Base-by-base conservation (phyloP, 331 rosid genomes). In the Stylosanthes scabra region DNA sequence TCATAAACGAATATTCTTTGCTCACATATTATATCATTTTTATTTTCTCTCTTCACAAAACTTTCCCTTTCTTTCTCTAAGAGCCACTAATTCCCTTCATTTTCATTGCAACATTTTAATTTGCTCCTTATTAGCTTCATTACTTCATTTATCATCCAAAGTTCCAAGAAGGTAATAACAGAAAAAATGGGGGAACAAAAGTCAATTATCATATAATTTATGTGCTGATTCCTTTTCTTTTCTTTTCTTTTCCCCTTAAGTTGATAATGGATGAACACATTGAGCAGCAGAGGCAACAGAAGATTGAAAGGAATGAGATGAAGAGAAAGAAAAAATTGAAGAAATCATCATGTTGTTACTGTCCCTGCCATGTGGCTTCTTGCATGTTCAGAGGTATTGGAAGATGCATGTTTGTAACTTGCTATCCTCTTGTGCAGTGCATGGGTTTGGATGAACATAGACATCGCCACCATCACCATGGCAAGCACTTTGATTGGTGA, bases 321-420 rank as follows among this genome's bases (percentile, higher is more conserved):
- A 74, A 74, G 72, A 80, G 72, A 31, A 71, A 83, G 86, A 78
- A 57, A 37, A 79, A 65, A 54, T 63, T 70, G 6, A 69, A 61
- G 68, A 68, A 6, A 34, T 34, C 71, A 41, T 69, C 71, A 41
- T 69, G 68, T 72, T 78, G 79, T 63, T 20, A 77, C 2, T 75
- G 83, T 31, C 85, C 91, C 8, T 60, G 80, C 68, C 63, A 71
- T 72, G 71, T 66, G 31, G 83, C 81, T 5, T 88, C 90, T 4
- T 61, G 74, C 42, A 51, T 89, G 66, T 81, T 79, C 46, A 80
- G 85, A 84, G 86, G 95, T 57, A 77, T 91, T 37, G 85, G 91
- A 72, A 85, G 95, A 66, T 91, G 92, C 61, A 68, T 87, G 83
- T 86, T 91, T 70, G 88, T 87, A 62, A 44, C 88, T n/a, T 91